Base-by-base conservation (phyloP, 495 filamentous ascomycete species). In the Neurospora africana region DNA sequence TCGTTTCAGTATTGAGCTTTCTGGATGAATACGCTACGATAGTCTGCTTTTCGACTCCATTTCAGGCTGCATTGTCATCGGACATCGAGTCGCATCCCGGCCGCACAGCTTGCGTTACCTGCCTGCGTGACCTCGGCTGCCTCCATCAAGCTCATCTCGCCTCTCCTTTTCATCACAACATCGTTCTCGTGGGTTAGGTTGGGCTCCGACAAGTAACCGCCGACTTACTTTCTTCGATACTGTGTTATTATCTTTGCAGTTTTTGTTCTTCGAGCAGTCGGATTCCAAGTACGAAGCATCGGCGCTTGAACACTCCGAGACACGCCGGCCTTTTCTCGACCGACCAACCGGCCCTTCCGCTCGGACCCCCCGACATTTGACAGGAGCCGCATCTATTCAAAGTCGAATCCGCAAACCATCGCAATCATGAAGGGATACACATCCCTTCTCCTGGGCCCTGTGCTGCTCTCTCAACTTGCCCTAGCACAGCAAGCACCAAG, bases 381-480 rank as follows among this genome's bases (percentile, higher is more conserved):
- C 27, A 9, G 53, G 53, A 35, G 53, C 53, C 53, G 15, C 23
- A 33, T 17, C 33, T 39, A 11, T 58, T 21, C 17, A 0, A n/a
- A 38, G 67, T 38, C 68, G 37, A 15, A 70, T 33, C 21, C 68
- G 40, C 37, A 70, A 33, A 44, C 2, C n/a, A 15, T 35, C 33
- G 38, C 68, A 53, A 72, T n/a, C 40, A 82, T 82, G 79, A 80
- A 74, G 69, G 71, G 73, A 11, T 70, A 58, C 37, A 43, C 21
- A 65, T 35, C 75, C 9, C 43, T 81, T 37, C 72, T 77, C 43
- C 72, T 78, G 53, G 76, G 80, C 71, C 75, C 47, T 27, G 47
- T 76, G 5, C 68, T 83, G 68, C 71, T 83, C 44, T 78, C 76
- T 19, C 79, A 78, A 8, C 70, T 72, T 17, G 78, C 73, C 0